Percentiles rank a stretch among this genome's conserved stretches.
Evolutionary conservation across 148 eudicot genomes (phyloP).

Genomic region (Beta vulgaris): DNA sequence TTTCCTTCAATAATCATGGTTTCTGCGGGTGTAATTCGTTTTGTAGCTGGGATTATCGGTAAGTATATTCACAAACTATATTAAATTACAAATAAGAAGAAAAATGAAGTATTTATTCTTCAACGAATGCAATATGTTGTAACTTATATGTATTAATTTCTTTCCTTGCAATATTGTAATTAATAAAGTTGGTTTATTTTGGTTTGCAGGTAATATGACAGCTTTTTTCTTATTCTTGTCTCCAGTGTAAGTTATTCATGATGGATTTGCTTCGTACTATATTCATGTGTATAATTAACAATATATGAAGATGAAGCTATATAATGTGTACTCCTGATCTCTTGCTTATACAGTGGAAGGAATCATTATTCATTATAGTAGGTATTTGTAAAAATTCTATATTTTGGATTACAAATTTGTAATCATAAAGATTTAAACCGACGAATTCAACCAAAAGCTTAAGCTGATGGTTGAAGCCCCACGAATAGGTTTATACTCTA

Average conservation of each 20-base stretch:
- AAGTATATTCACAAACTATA: neutral
- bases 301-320: neutral
- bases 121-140: too few relatives aligned
- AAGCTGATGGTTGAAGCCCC: too few relatives aligned
- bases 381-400: too few relatives aligned
- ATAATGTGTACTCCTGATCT: too few relatives aligned
- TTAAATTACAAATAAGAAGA: too few relatives aligned
- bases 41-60: constrained; percentile 48
- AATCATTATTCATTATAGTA: too few relatives aligned
- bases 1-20: constrained; percentile 28
- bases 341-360: too few relatives aligned
- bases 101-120: too few relatives aligned
- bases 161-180: neutral
- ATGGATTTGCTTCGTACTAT: neutral
- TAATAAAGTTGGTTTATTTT: neutral
- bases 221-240: constrained; percentile 59
- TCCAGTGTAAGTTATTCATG: constrained; percentile 47
- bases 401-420: too few relatives aligned
- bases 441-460: too few relatives aligned
- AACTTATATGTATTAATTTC: neutral
- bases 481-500: too few relatives aligned
- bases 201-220: constrained; percentile 57
- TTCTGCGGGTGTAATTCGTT: constrained; percentile 29
- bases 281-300: neutral
- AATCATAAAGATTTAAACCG: too few relatives aligned